These are phyloP conservation scores for Kazachstania viticola DNA, from an alignment of 805 yeast genomes.

Conservation along the genomic window DNA sequence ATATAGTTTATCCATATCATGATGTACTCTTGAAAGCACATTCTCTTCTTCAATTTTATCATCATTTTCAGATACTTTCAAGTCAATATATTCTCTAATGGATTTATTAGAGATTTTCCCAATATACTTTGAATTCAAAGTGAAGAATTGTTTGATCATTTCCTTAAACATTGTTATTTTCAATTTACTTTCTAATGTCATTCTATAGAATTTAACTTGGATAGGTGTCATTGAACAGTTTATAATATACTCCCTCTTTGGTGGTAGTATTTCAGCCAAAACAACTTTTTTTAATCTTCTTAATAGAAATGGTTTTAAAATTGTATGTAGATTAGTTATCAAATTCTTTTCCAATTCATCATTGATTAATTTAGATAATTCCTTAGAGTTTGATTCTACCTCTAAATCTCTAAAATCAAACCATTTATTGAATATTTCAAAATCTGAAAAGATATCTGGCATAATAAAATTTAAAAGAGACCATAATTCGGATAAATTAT, in stretches of 20 bases:
- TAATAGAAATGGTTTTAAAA: slow-evolving; percentile 76
- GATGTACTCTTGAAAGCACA: slow-evolving; percentile 4
- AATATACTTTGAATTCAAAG: slow-evolving; percentile 27
- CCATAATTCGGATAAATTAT: slow-evolving; percentile 85
- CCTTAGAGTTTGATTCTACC: slow-evolving; percentile 25
- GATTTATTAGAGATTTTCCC: slow-evolving; percentile 23
- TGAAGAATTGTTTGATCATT: slow-evolving; percentile 40
- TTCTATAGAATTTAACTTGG: slow-evolving; percentile 54
- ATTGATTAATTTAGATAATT: slow-evolving; percentile 37
- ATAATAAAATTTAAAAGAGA: slow-evolving; percentile 78
- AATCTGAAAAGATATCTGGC: slow-evolving; percentile 87
- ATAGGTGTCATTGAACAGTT: slow-evolving; percentile 53
- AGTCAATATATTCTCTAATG: slow-evolving; percentile 34
- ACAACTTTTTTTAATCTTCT: slow-evolving; percentile 74
- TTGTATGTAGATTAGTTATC: slow-evolving; percentile 71
- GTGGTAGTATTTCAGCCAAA: slow-evolving; percentile 54
- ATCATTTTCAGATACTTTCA: slow-evolving; percentile 17
- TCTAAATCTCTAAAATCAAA: slow-evolving; percentile 64
- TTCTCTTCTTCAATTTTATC: slow-evolving; percentile 2
- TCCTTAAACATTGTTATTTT: slow-evolving; percentile 35
- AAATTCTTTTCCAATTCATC: slow-evolving; percentile 47
- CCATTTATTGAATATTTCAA: slow-evolving; percentile 87
- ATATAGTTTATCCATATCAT: slow-evolving; percentile 20
- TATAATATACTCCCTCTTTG: slow-evolving; percentile 79
- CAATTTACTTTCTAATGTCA: slow-evolving; percentile 36